phyloP scores from a whole-genome alignment of 345 rosid species.

The Linum usitatissimum region DNA sequence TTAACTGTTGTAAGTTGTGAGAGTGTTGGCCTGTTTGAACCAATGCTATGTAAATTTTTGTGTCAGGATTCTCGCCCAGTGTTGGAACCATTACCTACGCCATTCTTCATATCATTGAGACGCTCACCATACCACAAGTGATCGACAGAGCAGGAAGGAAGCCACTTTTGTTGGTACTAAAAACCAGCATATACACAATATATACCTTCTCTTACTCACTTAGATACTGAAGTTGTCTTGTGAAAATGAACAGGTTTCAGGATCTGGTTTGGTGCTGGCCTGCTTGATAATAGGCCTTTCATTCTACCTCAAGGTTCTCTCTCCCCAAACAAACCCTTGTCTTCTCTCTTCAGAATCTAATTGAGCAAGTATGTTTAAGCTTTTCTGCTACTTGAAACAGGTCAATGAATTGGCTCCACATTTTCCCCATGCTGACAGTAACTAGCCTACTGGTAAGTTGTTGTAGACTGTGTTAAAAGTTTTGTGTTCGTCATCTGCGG shows the following conservation, averaged over 20 bases:
- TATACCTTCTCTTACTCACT: slow-evolving; percentile 2
- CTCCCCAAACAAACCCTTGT: background rate
- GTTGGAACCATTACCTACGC: slow-evolving; percentile 76
- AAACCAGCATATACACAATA: background rate
- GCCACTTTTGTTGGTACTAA: slow-evolving; percentile 53
- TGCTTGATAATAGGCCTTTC: slow-evolving; percentile 35
- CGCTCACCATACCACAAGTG: slow-evolving; percentile 3
- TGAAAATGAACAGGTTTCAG: slow-evolving; percentile 43
- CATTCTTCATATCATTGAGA: slow-evolving; percentile 52
- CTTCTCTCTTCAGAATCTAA: slow-evolving; percentile 6
- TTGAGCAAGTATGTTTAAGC: background rate
- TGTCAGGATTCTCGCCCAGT: slow-evolving; percentile 55
- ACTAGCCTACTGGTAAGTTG: slow-evolving; percentile 81
- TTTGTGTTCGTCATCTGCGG: too few relatives aligned
- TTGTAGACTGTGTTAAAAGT: too few relatives aligned
- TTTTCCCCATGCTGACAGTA: slow-evolving; percentile 66
- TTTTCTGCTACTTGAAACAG: slow-evolving; percentile 21
- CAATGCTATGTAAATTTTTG: slow-evolving; percentile 5
- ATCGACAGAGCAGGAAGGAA: slow-evolving; percentile 7
- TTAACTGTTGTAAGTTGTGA: background rate
- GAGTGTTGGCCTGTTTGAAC: background rate
- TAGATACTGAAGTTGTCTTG: background rate
- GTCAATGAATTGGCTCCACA: slow-evolving; percentile 40
- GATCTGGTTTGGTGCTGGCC: slow-evolving; percentile 57
- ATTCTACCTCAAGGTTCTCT: background rate